A percentile compares a stretch with the other conserved stretches of the same genome.
These are phyloP conservation scores for Bothriochloa decipiens DNA, from an alignment of 176 grass and related monocot species.

Conservation along the genomic window DNA sequence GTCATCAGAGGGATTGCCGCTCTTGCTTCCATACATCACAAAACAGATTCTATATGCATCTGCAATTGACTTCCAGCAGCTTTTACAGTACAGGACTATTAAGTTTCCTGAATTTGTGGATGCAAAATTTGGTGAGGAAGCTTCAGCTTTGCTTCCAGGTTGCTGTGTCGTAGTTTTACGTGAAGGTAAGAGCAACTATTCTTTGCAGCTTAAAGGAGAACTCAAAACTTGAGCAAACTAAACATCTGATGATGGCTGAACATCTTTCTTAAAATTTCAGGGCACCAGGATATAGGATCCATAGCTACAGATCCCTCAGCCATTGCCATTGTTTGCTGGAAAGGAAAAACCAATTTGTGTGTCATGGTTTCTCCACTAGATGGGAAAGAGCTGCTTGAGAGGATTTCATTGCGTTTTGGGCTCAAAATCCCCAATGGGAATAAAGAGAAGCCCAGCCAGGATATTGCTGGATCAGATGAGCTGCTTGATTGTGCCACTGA, in stretches of 20 bases:
- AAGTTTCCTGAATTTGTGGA: constrained; percentile 91
- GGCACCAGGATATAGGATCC: constrained; percentile 44
- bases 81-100: constrained; percentile 79
- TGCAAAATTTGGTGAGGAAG: constrained; percentile 67
- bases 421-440: constrained; percentile 36
- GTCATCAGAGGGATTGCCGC: constrained; percentile 90
- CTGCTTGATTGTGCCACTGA: constrained; percentile 10
- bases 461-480: constrained; percentile 29
- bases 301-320: constrained; percentile 64
- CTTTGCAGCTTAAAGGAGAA: background rate
- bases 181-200: constrained; percentile 59
- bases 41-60: constrained; percentile 80
- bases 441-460: constrained; percentile 15
- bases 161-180: constrained; percentile 73
- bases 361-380: constrained; percentile 89
- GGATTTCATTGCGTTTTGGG: constrained; percentile 66
- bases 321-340: constrained; percentile 88
- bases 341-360: constrained; percentile 92
- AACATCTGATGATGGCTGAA: background rate
- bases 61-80: constrained; percentile 75
- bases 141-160: constrained; percentile 65
- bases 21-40: constrained; percentile 84
- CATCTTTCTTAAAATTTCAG: constrained; percentile 42
- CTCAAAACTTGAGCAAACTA: background rate
- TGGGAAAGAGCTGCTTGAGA: constrained; percentile 82